A percentile compares a stretch with the other conserved stretches of the same genome.
These are phyloP conservation scores for Candida sphagnicola DNA, from an alignment of 805 yeast species.

Conservation along the genomic window DNA sequence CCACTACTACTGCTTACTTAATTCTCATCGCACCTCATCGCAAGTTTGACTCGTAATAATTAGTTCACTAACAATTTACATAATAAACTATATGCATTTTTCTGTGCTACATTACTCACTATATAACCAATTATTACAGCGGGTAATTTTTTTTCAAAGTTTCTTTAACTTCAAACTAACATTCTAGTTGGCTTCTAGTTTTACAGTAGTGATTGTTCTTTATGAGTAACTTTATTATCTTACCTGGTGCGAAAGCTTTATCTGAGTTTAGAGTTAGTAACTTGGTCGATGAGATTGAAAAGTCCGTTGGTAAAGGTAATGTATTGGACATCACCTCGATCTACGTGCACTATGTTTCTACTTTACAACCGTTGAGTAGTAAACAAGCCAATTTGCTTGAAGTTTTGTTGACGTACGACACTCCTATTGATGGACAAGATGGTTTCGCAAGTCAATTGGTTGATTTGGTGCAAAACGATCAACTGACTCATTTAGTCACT, in stretches of 20 bases:
- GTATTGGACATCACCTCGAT: constrained; percentile 71
- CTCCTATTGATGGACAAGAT: constrained; percentile 54
- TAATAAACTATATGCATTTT: too few relatives aligned
- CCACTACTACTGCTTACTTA: too few relatives aligned
- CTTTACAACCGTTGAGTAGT: constrained; percentile 36
- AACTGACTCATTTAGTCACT: constrained; percentile 20
- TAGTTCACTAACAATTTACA: too few relatives aligned
- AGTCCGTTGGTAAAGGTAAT: constrained; percentile 50
- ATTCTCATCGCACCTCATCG: too few relatives aligned
- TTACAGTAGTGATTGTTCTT: background rate
- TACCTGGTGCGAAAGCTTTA: constrained; percentile 89
- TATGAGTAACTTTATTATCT: constrained; percentile 30
- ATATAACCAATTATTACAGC: too few relatives aligned
- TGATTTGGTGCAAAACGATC: too few relatives aligned
- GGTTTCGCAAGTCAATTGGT: constrained; percentile 35
- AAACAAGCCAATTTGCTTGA: constrained; percentile 48
- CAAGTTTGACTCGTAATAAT: too few relatives aligned
- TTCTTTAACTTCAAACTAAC: background rate
- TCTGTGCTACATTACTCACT: too few relatives aligned
- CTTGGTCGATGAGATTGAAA: constrained; percentile 68
- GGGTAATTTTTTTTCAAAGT: too few relatives aligned
- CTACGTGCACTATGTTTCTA: constrained; percentile 77
- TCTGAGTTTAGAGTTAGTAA: constrained; percentile 81
- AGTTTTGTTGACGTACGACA: constrained; percentile 70
- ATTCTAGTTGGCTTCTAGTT: background rate